These are phyloP conservation scores for Apiospora pterosperma DNA, from an alignment of 2,329 filamentous ascomycete genomes.

Conservation along the genomic window DNA sequence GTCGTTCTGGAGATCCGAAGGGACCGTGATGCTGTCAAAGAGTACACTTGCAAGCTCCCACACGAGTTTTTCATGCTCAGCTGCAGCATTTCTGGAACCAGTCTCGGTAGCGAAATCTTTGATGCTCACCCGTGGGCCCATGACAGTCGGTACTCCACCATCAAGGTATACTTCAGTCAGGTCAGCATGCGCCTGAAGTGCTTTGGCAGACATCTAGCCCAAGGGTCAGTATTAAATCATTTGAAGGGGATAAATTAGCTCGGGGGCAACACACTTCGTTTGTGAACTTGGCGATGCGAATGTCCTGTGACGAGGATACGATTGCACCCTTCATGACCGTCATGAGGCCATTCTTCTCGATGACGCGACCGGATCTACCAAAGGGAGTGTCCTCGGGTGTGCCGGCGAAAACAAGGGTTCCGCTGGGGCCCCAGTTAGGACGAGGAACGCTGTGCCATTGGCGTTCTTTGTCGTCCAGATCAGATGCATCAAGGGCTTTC, in stretches of 20 bases:
- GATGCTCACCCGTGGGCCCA: conserved; percentile 45
- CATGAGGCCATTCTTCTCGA: conserved; percentile 45
- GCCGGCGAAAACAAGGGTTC: conserved; percentile 65
- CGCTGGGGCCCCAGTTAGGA: conserved; percentile 74
- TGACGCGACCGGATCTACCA: conserved; percentile 25
- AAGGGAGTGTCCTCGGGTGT: conserved; percentile 29
- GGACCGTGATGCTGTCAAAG: conserved; percentile 66
- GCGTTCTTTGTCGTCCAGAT: conserved; percentile 62
- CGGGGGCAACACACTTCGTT: conserved; percentile 34
- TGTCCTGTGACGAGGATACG: conserved; percentile 60
- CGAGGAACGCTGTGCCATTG: conserved; percentile 72
- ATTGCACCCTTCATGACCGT: conserved; percentile 54
- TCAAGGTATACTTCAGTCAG: conserved; percentile 50
- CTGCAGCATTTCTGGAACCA: conserved; percentile 36
- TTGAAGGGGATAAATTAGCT: background rate
- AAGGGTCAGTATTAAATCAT: background rate
- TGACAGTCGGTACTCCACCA: conserved; percentile 59
- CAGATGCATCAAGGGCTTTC: conserved; percentile 55
- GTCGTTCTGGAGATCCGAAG: conserved; percentile 34
- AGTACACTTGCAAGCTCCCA: conserved; percentile 87
- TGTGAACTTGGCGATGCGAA: conserved; percentile 62
- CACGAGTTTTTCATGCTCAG: conserved; percentile 65
- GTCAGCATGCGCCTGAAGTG: conserved; percentile 52
- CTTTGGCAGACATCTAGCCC: conserved; percentile 51
- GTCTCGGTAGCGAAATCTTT: conserved; percentile 40